Conservation (phyloP, 768 basidiomycete genomes). For the Pholiota microspora region DNA sequence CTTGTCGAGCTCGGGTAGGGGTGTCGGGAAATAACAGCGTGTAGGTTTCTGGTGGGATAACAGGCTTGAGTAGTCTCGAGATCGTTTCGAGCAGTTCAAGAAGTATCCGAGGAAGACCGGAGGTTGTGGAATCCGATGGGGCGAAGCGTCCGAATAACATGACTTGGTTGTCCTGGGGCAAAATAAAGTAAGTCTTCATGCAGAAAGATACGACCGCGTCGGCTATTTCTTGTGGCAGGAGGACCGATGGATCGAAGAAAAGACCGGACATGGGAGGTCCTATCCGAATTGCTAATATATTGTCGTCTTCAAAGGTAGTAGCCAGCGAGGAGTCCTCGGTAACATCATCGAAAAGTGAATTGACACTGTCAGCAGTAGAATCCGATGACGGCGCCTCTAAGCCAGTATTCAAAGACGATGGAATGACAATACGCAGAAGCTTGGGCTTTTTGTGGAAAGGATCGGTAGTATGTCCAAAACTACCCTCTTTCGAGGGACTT, state of each 20-base stretch:
- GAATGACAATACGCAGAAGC: slow-evolving; percentile 18
- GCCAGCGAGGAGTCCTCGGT: slow-evolving; percentile 3
- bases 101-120: slow-evolving; percentile 58
- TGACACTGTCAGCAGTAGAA: slow-evolving; percentile 3
- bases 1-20: slow-evolving; percentile 63
- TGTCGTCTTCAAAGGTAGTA: not conserved
- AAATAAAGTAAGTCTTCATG: slow-evolving; percentile 53
- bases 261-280: slow-evolving; percentile 65
- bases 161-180: slow-evolving; percentile 63
- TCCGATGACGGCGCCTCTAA: slow-evolving; percentile 3
- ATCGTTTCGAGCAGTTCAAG: slow-evolving; percentile 50
- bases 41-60: slow-evolving; percentile 49
- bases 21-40: slow-evolving; percentile 57
- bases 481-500: slow-evolving; percentile 9
- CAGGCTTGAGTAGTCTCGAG: slow-evolving; percentile 43
- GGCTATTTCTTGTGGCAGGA: slow-evolving; percentile 50
- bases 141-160: slow-evolving; percentile 76
- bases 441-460: slow-evolving; percentile 8
- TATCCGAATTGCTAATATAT: slow-evolving; percentile 28
- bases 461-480: not conserved
- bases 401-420: slow-evolving; percentile 10
- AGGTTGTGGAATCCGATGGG: slow-evolving; percentile 17
- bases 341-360: slow-evolving; percentile 18
- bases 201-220: slow-evolving; percentile 49
- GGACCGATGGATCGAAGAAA: slow-evolving; percentile 52